These are phyloP conservation scores for Emergomyces pasteurianus DNA, from an alignment of 2,329 filamentous ascomycete species.

Conservation along the genomic window DNA sequence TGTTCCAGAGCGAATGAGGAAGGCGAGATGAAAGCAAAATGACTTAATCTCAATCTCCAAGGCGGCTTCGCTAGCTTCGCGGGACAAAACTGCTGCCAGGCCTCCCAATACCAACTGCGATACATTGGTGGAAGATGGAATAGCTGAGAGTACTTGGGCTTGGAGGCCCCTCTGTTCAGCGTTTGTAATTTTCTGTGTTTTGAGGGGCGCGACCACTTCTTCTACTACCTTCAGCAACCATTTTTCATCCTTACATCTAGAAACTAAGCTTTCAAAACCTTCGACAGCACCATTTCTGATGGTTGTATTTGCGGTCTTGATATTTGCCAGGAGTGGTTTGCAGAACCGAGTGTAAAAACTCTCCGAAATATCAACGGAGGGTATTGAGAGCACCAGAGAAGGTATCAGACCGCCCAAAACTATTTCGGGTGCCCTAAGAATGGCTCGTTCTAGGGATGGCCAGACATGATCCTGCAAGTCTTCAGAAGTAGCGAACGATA, in stretches of 20 bases:
- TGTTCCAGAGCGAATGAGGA: slow-evolving; percentile 48
- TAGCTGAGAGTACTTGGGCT: slow-evolving; percentile 61
- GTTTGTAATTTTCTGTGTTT: slow-evolving; percentile 68
- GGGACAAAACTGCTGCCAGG: slow-evolving; percentile 57
- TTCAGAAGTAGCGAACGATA: slow-evolving; percentile 56
- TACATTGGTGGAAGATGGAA: slow-evolving; percentile 49
- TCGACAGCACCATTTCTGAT: slow-evolving; percentile 66
- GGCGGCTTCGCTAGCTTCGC: slow-evolving; percentile 82
- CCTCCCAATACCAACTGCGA: slow-evolving; percentile 55
- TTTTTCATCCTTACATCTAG: slow-evolving; percentile 46
- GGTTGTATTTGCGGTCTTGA: slow-evolving; percentile 73
- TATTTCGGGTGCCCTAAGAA: slow-evolving; percentile 82
- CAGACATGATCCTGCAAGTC: slow-evolving; percentile 67
- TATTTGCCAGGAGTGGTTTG: slow-evolving; percentile 77
- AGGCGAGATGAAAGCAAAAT: slow-evolving; percentile 53
- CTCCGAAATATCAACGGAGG: slow-evolving; percentile 64
- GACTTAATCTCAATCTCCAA: slow-evolving; percentile 63
- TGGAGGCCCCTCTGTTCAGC: slow-evolving; percentile 76
- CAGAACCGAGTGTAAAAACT: slow-evolving; percentile 59
- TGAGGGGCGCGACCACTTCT: slow-evolving; percentile 69
- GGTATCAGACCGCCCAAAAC: slow-evolving; percentile 69
- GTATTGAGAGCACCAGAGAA: slow-evolving; percentile 59
- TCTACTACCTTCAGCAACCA: slow-evolving; percentile 57
- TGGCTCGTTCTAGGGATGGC: slow-evolving; percentile 73
- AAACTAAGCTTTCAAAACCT: slow-evolving; percentile 60